Evolutionary conservation across 2,329 filamentous ascomycete species (phyloP).

Genomic region (Metarhizium rileyi): DNA sequence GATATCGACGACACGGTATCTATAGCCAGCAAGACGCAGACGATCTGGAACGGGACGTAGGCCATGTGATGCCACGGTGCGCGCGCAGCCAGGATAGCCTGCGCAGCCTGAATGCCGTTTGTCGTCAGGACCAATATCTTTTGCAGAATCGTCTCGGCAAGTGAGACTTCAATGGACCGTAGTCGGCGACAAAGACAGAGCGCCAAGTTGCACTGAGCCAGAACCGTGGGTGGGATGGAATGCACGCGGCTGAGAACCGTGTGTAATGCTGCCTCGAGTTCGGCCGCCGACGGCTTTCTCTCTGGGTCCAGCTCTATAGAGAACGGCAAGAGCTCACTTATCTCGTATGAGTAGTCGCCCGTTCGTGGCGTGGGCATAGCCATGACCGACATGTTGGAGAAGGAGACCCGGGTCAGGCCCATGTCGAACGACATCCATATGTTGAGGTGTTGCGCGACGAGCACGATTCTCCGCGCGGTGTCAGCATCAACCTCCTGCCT

Average conservation of each 20-base stretch:
- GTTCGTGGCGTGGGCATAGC: slow-evolving; percentile 27
- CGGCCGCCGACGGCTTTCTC: slow-evolving; percentile 27
- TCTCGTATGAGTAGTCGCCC: slow-evolving; percentile 34
- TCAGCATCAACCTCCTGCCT: slow-evolving; percentile 22
- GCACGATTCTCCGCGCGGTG: slow-evolving; percentile 32
- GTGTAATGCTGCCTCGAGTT: slow-evolving; percentile 32
- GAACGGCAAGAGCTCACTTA: slow-evolving; percentile 42
- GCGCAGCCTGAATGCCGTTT: slow-evolving; percentile 36
- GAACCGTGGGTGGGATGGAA: slow-evolving; percentile 30
- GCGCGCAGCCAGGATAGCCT: slow-evolving; percentile 31
- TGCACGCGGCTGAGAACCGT: slow-evolving; percentile 31
- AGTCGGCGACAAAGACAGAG: slow-evolving; percentile 46
- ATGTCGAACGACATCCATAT: slow-evolving; percentile 51
- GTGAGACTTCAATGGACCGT: slow-evolving; percentile 36
- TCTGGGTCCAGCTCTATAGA: slow-evolving; percentile 45
- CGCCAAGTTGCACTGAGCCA: slow-evolving; percentile 44
- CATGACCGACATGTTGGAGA: slow-evolving; percentile 33
- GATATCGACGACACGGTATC: slow-evolving; percentile 39
- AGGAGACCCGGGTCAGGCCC: slow-evolving; percentile 40
- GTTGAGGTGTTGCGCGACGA: slow-evolving; percentile 46
- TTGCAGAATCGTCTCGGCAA: slow-evolving; percentile 32
- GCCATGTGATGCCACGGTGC: slow-evolving; percentile 50
- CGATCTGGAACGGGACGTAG: slow-evolving; percentile 49
- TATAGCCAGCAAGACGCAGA: slow-evolving; percentile 45
- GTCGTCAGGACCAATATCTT: slow-evolving; percentile 36